These are phyloP conservation scores for Claviceps sp. DNA, from an alignment of 2,329 filamentous ascomycete genomes.

Conservation along the genomic window DNA sequence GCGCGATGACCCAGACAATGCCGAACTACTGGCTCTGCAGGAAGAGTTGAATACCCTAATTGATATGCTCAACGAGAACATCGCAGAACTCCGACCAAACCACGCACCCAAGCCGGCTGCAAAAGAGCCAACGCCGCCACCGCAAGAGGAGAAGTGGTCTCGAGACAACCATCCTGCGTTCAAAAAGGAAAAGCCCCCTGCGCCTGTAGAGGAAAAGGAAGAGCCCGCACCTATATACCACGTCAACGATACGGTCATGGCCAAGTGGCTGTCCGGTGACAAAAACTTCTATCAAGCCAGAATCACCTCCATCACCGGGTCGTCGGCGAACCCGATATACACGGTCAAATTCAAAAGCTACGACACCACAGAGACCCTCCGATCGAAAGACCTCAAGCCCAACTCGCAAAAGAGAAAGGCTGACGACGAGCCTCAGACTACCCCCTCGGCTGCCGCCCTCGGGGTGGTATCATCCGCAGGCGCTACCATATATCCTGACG, in stretches of 20 bases:
- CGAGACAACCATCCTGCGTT: constrained; percentile 69
- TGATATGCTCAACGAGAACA: constrained; percentile 61
- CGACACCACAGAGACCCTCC: constrained; percentile 67
- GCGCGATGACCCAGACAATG: constrained; percentile 66
- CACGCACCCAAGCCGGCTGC: constrained; percentile 30
- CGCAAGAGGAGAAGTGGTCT: constrained; percentile 60
- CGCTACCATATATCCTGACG: constrained; percentile 47
- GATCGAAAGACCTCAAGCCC: constrained; percentile 72
- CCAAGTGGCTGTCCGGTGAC: constrained; percentile 84
- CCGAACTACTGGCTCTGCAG: constrained; percentile 63
- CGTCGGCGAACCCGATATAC: constrained; percentile 80
- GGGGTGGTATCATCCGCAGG: constrained; percentile 40
- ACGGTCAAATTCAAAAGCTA: constrained; percentile 93
- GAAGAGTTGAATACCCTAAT: constrained; percentile 74
- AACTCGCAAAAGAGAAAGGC: constrained; percentile 74
- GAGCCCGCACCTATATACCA: constrained; percentile 49
- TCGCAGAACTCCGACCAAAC: constrained; percentile 60
- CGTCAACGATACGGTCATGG: constrained; percentile 81
- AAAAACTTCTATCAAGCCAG: constrained; percentile 82
- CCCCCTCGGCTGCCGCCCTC: constrained; percentile 26
- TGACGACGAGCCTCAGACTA: constrained; percentile 61
- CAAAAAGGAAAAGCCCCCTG: constrained; percentile 44
- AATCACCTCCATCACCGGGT: constrained; percentile 89
- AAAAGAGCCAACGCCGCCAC: constrained; percentile 31
- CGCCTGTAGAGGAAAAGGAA: constrained; percentile 35